These are phyloP conservation scores for Hypoxylon sp. DNA, from an alignment of 2,329 filamentous ascomycete species.

Conservation along the genomic window DNA sequence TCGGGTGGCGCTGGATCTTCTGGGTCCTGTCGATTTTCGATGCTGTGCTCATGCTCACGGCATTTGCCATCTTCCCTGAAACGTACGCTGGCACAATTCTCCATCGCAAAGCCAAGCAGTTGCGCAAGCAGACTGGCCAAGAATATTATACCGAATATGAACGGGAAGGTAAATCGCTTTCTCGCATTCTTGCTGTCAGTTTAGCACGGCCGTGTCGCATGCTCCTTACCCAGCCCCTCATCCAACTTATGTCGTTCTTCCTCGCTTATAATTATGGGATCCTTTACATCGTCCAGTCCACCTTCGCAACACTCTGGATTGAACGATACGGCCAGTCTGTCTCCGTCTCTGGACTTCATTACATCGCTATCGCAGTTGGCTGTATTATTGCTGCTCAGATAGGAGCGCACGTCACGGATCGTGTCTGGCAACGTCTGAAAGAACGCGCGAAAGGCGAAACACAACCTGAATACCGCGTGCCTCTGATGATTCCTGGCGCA, in stretches of 20 bases:
- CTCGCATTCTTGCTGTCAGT: conserved; percentile 6
- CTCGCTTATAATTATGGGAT: conserved; percentile 67
- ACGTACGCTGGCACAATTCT: conserved; percentile 59
- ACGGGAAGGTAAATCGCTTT: conserved; percentile 10
- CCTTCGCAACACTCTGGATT: conserved; percentile 66
- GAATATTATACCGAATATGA: conserved; percentile 17
- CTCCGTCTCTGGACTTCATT: conserved; percentile 65
- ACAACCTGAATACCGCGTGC: conserved; percentile 63
- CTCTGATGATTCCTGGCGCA: conserved; percentile 67
- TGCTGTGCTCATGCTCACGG: conserved; percentile 9
- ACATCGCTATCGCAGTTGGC: conserved; percentile 67
- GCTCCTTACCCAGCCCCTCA: conserved; percentile 65
- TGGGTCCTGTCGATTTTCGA: conserved; percentile 21
- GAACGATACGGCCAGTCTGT: conserved; percentile 64
- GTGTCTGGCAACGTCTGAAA: conserved; percentile 40
- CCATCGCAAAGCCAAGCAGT: conserved; percentile 27
- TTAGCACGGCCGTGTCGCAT: conserved; percentile 65
- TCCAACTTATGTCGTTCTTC: conserved; percentile 65
- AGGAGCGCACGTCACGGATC: conserved; percentile 47
- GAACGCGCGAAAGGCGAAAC: conserved; percentile 45
- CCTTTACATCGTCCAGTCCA: conserved; percentile 69
- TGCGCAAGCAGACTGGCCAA: conserved; percentile 18
- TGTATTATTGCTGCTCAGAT: conserved; percentile 64
- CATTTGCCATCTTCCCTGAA: conserved; percentile 54
- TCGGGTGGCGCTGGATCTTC: conserved; percentile 21